Percentiles rank a stretch among this genome's conserved stretches.
These are phyloP conservation scores for Amanita pseudoporphyria DNA, from an alignment of 768 basidiomycete genomes.

Conservation along the genomic window DNA sequence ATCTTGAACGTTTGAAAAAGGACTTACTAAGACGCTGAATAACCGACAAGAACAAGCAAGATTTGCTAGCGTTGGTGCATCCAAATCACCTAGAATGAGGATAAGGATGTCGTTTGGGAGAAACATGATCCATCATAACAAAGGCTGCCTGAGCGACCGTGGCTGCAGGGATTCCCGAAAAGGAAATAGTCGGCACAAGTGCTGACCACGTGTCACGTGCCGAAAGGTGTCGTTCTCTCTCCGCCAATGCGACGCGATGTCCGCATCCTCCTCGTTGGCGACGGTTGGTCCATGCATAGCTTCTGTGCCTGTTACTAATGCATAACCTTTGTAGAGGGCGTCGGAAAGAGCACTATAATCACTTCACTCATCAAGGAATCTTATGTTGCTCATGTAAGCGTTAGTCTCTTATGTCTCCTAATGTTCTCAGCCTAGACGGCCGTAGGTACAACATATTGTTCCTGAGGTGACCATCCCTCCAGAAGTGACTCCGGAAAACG, in stretches of 20 bases:
- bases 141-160: too few relatives aligned
- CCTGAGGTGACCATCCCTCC: slow-evolving; percentile 98
- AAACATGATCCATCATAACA: neutral
- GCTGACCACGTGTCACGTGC: slow-evolving; percentile 14
- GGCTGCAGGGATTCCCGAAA: neutral
- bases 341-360: slow-evolving; percentile 96
- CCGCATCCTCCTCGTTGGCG: slow-evolving; percentile 87
- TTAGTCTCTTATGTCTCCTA: neutral
- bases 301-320: slow-evolving; percentile 11
- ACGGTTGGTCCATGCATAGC: slow-evolving; percentile 34
- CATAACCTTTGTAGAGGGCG: slow-evolving; percentile 57
- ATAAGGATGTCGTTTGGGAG: slow-evolving; percentile 51
- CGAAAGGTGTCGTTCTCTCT: neutral
- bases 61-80: slow-evolving; percentile 30
- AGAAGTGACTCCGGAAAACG: slow-evolving; percentile 94
- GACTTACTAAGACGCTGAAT: slow-evolving; percentile 36
- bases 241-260: slow-evolving; percentile 80
- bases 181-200: neutral
- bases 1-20: neutral
- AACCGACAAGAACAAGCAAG: slow-evolving; percentile 31
- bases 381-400: slow-evolving; percentile 74
- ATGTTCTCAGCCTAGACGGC: neutral
- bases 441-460: slow-evolving; percentile 86
- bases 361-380: slow-evolving; percentile 96
- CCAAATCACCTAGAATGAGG: slow-evolving; percentile 37